These are phyloP conservation scores for Colletotrichum tofieldiae DNA, from an alignment of 2,329 filamentous ascomycete species.

Conservation along the genomic window DNA sequence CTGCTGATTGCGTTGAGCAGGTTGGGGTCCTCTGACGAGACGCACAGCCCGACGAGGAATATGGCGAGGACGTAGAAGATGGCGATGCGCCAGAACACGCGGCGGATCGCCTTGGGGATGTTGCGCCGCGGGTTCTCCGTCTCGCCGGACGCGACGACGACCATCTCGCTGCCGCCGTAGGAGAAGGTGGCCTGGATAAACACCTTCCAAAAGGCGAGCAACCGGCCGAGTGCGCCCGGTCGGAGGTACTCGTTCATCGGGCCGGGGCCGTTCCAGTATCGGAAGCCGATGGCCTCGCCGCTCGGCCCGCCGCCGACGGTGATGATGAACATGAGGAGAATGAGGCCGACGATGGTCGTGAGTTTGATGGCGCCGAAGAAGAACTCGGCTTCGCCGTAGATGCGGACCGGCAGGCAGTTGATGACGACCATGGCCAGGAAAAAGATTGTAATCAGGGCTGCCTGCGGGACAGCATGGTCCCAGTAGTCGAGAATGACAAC, in stretches of 20 bases:
- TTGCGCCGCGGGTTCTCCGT: conserved; percentile 63
- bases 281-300: conserved; percentile 61
- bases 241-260: conserved; percentile 60
- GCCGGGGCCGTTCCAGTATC: conserved; percentile 61
- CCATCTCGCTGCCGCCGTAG: conserved; percentile 66
- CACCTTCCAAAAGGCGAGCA: conserved; percentile 61
- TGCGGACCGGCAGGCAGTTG: conserved; percentile 58
- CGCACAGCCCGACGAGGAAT: conserved; percentile 66
- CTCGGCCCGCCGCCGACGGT: conserved; percentile 62
- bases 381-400: conserved; percentile 71
- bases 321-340: conserved; percentile 66
- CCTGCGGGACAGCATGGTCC: conserved; percentile 50
- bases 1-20: conserved; percentile 52
- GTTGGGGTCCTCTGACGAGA: conserved; percentile 59
- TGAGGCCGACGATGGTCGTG: conserved; percentile 63
- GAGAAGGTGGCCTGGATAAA: conserved; percentile 65
- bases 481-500: conserved; percentile 65
- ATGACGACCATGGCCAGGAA: conserved; percentile 55
- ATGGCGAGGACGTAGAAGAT: conserved; percentile 68
- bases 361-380: conserved; percentile 66
- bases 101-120: conserved; percentile 67
- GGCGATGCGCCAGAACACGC: conserved; percentile 70
- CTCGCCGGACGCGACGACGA: conserved; percentile 68
- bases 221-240: conserved; percentile 56
- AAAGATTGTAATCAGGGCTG: conserved; percentile 56